phyloP scores from a whole-genome alignment of 352 stramenopile species.

The Globisporangium ultimum region DNA sequence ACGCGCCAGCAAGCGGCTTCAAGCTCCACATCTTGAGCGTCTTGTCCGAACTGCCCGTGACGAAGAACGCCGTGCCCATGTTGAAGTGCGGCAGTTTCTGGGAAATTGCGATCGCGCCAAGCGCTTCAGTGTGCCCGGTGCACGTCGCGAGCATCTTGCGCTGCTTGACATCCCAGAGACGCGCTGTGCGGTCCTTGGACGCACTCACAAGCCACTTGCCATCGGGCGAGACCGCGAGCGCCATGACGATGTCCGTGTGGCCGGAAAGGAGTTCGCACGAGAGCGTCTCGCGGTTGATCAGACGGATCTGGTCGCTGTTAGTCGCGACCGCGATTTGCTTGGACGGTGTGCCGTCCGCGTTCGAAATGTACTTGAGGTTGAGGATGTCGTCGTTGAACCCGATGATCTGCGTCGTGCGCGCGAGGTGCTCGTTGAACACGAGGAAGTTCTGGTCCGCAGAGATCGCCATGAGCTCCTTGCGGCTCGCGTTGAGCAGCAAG shows the following conservation, averaged over 20 bases:
- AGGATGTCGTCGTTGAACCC: constrained; percentile 98
- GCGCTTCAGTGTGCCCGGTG: constrained; percentile 92
- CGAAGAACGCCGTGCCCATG: constrained; percentile 89
- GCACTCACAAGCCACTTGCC: constrained; percentile 90
- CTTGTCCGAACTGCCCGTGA: constrained; percentile 96
- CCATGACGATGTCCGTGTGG: constrained; percentile 97
- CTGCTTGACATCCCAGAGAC: constrained; percentile 85
- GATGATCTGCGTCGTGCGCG: constrained; percentile 76
- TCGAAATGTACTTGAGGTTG: constrained; percentile 94
- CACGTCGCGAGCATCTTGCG: constrained; percentile 86
- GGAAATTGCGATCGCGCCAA: constrained; percentile 92
- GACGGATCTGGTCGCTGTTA: constrained; percentile 94
- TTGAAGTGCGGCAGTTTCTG: constrained; percentile 75
- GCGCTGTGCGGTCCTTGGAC: constrained; percentile 93
- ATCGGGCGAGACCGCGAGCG: constrained; percentile 89
- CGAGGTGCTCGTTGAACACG: constrained; percentile 70
- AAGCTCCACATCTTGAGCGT: constrained; percentile 98
- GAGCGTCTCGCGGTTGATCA: constrained; percentile 91
- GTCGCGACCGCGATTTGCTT: constrained; percentile 92
- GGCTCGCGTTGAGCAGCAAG: constrained; percentile 46
- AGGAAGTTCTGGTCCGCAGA: constrained; percentile 87
- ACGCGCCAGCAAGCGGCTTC: constrained; percentile 49
- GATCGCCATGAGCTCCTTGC: constrained; percentile 72
- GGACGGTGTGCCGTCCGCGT: constrained; percentile 42
- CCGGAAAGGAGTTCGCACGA: constrained; percentile 94